Conservation (phyloP, 108 stramenopile species). For the Stephanodiscus minutulus region DNA sequence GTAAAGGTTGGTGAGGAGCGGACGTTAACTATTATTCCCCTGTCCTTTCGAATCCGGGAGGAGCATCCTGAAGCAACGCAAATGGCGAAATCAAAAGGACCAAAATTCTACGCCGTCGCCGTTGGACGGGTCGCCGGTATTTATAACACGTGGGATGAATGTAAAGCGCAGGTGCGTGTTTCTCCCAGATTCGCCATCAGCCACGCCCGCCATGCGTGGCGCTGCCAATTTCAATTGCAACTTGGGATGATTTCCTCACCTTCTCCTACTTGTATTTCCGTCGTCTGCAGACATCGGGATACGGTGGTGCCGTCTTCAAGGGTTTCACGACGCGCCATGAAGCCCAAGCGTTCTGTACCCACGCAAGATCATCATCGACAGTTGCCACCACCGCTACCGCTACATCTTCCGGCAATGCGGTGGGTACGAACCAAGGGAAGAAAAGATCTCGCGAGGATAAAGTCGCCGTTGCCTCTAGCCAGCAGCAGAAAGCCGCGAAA, state of each 20-base stretch:
- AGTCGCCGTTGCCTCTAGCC: background rate
- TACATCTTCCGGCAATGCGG: background rate
- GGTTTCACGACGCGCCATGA: conserved; percentile 58
- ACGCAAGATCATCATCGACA: conserved; percentile 9
- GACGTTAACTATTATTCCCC: too few species aligned
- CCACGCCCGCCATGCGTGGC: background rate
- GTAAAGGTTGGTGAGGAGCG: too few species aligned
- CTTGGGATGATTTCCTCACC: background rate
- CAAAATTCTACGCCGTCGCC: conserved; percentile 79
- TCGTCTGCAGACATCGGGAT: conserved; percentile 57
- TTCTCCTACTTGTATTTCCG: background rate
- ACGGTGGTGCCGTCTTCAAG: conserved; percentile 60
- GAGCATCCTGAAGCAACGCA: background rate
- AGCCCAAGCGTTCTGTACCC: conserved; percentile 54
- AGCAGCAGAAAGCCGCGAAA: conserved; percentile 2
- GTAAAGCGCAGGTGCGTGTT: conserved; percentile 63
- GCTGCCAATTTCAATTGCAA: background rate
- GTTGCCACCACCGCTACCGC: background rate
- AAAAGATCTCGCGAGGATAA: conserved; percentile 13
- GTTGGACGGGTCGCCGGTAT: conserved; percentile 65
- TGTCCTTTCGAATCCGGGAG: too few species aligned
- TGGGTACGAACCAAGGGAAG: background rate
- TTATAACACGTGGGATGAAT: conserved; percentile 74
- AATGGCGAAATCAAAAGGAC: conserved; percentile 49
- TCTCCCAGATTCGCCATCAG: conserved; percentile 2